Base-by-base conservation (phyloP, 768 basidiomycete genomes). In the Phylloporus scabripes region DNA sequence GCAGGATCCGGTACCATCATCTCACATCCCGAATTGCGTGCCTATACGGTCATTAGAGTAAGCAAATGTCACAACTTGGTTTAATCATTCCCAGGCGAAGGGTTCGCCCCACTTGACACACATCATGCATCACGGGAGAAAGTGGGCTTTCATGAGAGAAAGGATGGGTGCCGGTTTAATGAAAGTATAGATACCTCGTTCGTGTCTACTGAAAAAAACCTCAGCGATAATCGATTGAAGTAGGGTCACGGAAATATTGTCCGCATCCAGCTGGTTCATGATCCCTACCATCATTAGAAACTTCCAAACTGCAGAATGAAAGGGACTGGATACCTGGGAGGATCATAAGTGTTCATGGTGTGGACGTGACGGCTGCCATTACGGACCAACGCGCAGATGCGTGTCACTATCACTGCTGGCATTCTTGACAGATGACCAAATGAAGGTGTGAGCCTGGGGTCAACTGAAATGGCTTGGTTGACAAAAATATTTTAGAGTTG, bases 1-100 rank as follows among this genome's bases (percentile, higher is more conserved):
- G 49, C 51, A 59, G 60, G 54, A 59, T 59, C 54, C 52, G 51
- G 49, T 29, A 56, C 28, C 20, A 51, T 37, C 28, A 34, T 12
- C 48, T 44, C 24, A 5, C 49, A 51, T 54, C 48, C 42, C 29
- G 43, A 28, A 31, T 36, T 18, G 21, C 14, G 48, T 49, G 39
- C 52, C 44, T 43, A 51, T 38, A 45, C 34, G 31, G 48, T 37
- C 7, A 17, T 37, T 12, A 12, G 10, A 20, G 9, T 33, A 24
- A 26, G 42, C 49, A 39, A 39, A 36, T 20, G n/a, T n/a, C n/a
- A n/a, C n/a, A n/a, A n/a, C 50, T 24, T 36, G 26, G 24, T 37
- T 41, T 39, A 14, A 11, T 26, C 38, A 18, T 58, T 53, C 60
- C 49, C 60, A 56, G 52, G 54, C 41, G 17, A 41, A 54, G 33